Conservation (phyloP, 495 filamentous ascomycete genomes). For the Darksidea phi region DNA sequence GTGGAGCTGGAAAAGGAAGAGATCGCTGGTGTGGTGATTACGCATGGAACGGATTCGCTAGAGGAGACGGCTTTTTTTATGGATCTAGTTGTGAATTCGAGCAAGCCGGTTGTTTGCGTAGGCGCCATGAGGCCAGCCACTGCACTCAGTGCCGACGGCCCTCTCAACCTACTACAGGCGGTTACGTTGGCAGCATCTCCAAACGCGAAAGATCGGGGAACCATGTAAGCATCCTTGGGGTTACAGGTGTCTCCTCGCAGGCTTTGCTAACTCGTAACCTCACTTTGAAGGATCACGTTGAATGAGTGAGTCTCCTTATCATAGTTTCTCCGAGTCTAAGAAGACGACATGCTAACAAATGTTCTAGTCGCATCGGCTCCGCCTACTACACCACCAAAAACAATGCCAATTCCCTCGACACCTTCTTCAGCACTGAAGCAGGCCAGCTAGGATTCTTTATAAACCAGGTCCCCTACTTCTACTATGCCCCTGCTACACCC, state of each 20-base stretch:
- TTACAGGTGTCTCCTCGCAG: too few species aligned
- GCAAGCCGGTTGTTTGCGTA: conserved; percentile 52
- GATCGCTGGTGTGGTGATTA: conserved; percentile 50
- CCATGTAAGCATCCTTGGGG: too few species aligned
- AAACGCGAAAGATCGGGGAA: conserved; percentile 43
- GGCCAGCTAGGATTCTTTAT: conserved; percentile 50
- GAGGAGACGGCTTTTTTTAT: conserved; percentile 56
- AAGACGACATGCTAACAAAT: not conserved
- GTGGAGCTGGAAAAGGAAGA: conserved; percentile 46
- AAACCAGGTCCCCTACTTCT: conserved; percentile 50
- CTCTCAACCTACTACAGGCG: conserved; percentile 52
- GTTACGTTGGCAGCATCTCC: conserved; percentile 48
- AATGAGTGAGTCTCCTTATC: conserved; percentile 42
- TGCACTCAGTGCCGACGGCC: conserved; percentile 53
- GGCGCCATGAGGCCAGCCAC: conserved; percentile 54
- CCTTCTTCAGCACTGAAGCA: conserved; percentile 51
- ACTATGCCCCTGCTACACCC: conserved; percentile 45
- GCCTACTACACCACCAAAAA: conserved; percentile 54
- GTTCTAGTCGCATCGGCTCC: conserved; percentile 44
- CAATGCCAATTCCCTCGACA: conserved; percentile 54
- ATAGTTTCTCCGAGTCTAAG: not conserved
- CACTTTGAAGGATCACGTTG: too few species aligned
- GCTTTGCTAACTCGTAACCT: too few species aligned
- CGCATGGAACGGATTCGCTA: conserved; percentile 54
- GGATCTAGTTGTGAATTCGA: conserved; percentile 49